Base-by-base conservation (phyloP, 352 stramenopile species). In the Blastocystis sp. region DNA sequence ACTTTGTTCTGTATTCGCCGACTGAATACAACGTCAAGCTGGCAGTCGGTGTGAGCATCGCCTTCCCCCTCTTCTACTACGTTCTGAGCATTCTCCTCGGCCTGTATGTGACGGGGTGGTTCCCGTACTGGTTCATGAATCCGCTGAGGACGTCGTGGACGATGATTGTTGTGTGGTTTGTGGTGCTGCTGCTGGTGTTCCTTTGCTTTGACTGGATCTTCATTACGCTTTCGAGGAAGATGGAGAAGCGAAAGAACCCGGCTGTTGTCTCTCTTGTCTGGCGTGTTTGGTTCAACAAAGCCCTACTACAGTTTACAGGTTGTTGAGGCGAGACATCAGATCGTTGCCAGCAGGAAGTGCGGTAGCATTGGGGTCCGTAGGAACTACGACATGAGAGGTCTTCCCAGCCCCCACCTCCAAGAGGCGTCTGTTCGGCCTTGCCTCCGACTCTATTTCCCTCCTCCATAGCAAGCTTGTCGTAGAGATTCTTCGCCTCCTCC, bases 61-160 rank as follows among this genome's bases (percentile, higher is more conserved):
- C 34, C 11, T 84, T 69, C 45, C 74, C 74, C 66, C 34, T 84
- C 5, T 7, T 84, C n/a, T 84, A 84, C 53, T 67, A 67, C 38
- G 48, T 67, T 69, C 28, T 59, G 17, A 60, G n/a, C 23, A 7
- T 56, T 7, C 48, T 56, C 48, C 48, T 56, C 5, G 48, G 48
- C 5, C 14, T 7, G 5, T 14, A 17, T 56, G 48, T 14, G 14
- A 56, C 48, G 48, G 48, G 48, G 5, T 56, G 48, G 48, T 84
- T 69, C 23, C 74, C 74, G 10, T 84, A 84, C 53, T 84, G 74
- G 74, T 84, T 84, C 48, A 84, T 84, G 52, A 56, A 84, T 19
- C 74, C 74, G 28, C 7, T 28, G 5, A 40, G n/a, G 61, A 67
- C 69, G 40, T 48, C 53, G 23, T 67, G 34, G 11, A 17, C 28